These are phyloP conservation scores for Hypholoma sublateritium DNA, from an alignment of 768 basidiomycete species.

Conservation along the genomic window DNA sequence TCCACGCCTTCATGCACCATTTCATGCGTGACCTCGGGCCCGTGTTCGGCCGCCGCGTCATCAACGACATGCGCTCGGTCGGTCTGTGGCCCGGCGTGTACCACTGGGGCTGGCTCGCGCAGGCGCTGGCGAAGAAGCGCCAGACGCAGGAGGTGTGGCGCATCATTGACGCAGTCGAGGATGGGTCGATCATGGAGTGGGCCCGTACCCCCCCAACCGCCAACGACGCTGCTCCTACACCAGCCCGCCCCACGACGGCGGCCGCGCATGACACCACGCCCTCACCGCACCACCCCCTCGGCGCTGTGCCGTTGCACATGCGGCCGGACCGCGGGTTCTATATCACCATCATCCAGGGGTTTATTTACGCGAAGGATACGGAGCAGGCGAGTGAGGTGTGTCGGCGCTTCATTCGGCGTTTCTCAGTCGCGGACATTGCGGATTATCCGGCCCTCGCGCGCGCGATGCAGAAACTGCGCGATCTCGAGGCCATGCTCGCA, in stretches of 20 bases:
- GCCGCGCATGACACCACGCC: too few relatives aligned
- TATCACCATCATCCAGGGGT: slow-evolving; percentile 1
- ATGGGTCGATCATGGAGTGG: background rate
- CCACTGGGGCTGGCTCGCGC: slow-evolving; percentile 1
- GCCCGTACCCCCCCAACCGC: background rate
- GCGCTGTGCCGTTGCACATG: background rate
- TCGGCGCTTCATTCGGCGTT: background rate
- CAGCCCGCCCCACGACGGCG: background rate
- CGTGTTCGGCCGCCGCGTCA: background rate
- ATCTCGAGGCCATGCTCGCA: background rate
- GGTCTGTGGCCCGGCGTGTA: background rate
- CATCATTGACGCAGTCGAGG: background rate
- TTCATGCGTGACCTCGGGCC: background rate
- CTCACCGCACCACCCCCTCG: background rate
- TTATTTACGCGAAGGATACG: background rate
- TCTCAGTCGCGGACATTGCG: background rate
- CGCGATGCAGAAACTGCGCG: slow-evolving; percentile 1
- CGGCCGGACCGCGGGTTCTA: slow-evolving; percentile 1
- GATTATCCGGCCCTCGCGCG: background rate
- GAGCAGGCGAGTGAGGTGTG: background rate
- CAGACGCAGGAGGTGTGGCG: background rate
- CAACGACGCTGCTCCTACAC: background rate
- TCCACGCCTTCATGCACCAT: slow-evolving; percentile 2
- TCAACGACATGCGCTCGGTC: background rate
- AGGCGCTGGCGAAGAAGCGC: background rate